These are phyloP conservation scores for Dissophora ornata DNA, from an alignment of 192 early-diverging fungal genomes.

Conservation along the genomic window DNA sequence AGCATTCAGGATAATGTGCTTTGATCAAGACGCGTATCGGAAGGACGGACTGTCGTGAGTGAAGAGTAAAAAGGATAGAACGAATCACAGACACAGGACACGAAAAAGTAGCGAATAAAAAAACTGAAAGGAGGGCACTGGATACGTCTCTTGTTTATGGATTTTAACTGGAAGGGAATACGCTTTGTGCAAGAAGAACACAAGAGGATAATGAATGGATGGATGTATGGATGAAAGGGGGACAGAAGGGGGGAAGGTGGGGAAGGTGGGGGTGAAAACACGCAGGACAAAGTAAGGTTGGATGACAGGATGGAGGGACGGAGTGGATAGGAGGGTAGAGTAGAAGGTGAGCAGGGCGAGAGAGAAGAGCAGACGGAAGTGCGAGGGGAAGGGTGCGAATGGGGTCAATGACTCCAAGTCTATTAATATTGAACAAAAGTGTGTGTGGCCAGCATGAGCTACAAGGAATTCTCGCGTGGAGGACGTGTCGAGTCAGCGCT, in stretches of 20 bases:
- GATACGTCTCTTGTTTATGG: slow-evolving; percentile 7
- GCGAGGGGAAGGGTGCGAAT: background rate
- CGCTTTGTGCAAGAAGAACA: background rate
- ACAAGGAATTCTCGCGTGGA: slow-evolving; percentile 39
- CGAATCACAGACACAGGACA: too few relatives aligned
- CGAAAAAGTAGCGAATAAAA: too few relatives aligned
- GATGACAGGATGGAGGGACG: slow-evolving; percentile 2
- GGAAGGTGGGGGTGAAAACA: background rate
- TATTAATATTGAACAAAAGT: background rate
- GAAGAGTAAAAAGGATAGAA: background rate
- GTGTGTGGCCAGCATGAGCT: background rate
- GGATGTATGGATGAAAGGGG: too few relatives aligned
- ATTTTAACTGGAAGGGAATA: slow-evolving; percentile 12
- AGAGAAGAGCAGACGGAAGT: slow-evolving; percentile 3
- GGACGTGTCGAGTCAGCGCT: background rate
- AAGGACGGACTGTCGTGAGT: background rate
- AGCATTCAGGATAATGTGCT: slow-evolving; percentile 30
- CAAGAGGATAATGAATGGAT: slow-evolving; percentile 7
- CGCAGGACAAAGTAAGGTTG: background rate
- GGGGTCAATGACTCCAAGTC: background rate
- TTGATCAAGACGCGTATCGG: background rate
- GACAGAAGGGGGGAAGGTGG: too few relatives aligned
- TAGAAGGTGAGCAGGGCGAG: slow-evolving; percentile 11
- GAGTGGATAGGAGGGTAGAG: background rate
- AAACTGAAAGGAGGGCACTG: too few relatives aligned